Evolutionary conservation across 331 rosid species (phyloP).

Genomic region (Acacia concinna): DNA sequence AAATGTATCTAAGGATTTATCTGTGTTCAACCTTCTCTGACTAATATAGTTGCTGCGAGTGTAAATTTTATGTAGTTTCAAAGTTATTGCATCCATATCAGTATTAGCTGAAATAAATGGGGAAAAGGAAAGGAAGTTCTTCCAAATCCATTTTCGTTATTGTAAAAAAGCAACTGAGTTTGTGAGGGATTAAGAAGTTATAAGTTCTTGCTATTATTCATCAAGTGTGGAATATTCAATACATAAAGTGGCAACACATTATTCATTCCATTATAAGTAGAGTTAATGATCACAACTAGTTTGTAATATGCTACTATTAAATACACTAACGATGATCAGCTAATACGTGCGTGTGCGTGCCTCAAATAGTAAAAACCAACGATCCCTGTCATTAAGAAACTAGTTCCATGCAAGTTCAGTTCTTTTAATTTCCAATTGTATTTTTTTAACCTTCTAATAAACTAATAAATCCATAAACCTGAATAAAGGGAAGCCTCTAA

Average conservation of each 20-base stretch:
- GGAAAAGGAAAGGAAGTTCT: background rate
- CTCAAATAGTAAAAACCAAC: constrained; percentile 22
- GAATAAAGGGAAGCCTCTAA: constrained; percentile 23
- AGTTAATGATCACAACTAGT: too few species aligned
- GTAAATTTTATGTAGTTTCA: background rate
- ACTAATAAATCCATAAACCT: constrained; percentile 20
- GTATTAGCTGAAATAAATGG: background rate
- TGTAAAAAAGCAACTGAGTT: background rate
- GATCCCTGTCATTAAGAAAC: constrained; percentile 26
- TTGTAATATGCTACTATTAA: background rate
- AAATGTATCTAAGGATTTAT: background rate
- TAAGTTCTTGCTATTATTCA: too few species aligned
- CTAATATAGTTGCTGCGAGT: background rate
- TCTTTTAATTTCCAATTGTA: background rate
- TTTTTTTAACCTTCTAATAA: background rate
- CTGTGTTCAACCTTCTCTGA: background rate
- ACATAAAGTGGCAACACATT: too few species aligned
- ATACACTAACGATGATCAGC: background rate
- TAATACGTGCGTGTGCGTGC: background rate
- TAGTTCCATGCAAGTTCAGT: background rate
- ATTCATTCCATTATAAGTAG: background rate
- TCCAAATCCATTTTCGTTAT: background rate
- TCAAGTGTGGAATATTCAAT: too few species aligned
- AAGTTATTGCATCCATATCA: background rate
- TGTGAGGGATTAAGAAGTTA: background rate